These are phyloP conservation scores for Globisporangium paroecandrum DNA, from an alignment of 352 stramenopile species.

Conservation along the genomic window DNA sequence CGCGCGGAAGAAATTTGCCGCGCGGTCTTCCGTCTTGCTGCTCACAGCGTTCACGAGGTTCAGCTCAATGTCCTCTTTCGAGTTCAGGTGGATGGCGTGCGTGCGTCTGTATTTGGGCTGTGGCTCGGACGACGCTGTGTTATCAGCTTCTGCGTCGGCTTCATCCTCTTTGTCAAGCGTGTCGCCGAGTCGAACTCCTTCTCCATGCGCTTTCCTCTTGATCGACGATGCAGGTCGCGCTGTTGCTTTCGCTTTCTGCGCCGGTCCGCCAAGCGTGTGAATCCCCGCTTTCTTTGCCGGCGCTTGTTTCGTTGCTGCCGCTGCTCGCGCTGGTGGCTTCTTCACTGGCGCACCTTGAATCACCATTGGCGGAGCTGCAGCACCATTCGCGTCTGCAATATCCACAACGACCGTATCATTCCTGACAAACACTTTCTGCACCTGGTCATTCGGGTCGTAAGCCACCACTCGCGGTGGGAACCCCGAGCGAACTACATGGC, in stretches of 20 bases:
- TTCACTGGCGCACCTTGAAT: conserved; percentile 17
- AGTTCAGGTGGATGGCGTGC: conserved; percentile 56
- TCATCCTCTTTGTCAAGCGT: conserved; percentile 36
- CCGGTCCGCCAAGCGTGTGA: conserved; percentile 43
- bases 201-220: conserved; percentile 45
- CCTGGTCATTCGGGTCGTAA: conserved; percentile 28
- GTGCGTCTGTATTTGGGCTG: conserved; percentile 52
- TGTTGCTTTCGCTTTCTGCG: conserved; percentile 2
- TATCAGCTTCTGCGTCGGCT: not conserved
- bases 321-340: conserved; percentile 8
- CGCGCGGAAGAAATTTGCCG: conserved; percentile 76
- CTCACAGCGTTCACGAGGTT: conserved; percentile 66
- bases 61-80: conserved; percentile 74
- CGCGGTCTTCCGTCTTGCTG: conserved; percentile 42
- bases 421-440: conserved; percentile 50
- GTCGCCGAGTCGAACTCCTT: conserved; percentile 50
- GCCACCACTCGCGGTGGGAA: conserved; percentile 56
- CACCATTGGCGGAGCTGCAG: conserved; percentile 15
- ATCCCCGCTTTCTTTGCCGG: conserved; percentile 29
- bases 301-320: conserved; percentile 8
- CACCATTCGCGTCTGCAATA: conserved; percentile 11
- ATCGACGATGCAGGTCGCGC: conserved; percentile 18
- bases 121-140: not conserved
- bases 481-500: conserved; percentile 47
- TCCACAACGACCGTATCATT: conserved; percentile 77